Conservation (phyloP, 768 basidiomycete genomes). For the Paxillus rubicundulus region DNA sequence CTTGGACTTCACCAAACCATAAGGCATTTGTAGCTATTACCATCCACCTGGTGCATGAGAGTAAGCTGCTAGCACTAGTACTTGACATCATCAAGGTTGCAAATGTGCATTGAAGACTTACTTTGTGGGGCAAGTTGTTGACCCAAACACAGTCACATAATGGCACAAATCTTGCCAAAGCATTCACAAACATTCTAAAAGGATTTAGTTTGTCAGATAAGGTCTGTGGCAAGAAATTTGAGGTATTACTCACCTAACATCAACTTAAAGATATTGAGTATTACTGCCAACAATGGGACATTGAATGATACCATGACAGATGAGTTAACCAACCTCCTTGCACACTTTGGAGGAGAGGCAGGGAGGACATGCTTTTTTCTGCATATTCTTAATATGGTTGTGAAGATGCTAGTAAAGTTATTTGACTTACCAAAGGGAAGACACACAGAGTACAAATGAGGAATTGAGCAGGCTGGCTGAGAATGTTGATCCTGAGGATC, state of each 20-base stretch:
- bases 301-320: background rate
- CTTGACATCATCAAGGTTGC: slow-evolving; percentile 34
- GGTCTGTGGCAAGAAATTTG: background rate
- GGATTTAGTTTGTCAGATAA: slow-evolving; percentile 2
- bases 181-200: background rate
- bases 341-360: background rate
- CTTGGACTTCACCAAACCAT: slow-evolving; percentile 37
- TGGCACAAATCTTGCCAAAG: background rate
- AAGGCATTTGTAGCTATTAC: slow-evolving; percentile 27
- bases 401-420: background rate
- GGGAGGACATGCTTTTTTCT: background rate
- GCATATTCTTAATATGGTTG: background rate
- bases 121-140: too few species aligned
- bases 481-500: background rate
- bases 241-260: background rate
- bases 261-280: background rate
- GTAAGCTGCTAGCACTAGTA: slow-evolving; percentile 16
- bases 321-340: too few species aligned
- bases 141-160: background rate
- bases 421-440: background rate
- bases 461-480: background rate
- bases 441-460: background rate
- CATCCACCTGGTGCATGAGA: slow-evolving; percentile 25
- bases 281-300: background rate
- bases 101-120: background rate